Percentiles rank a stretch among this genome's conserved stretches.
Evolutionary conservation across 139 green algal species (phyloP).

Genomic region (Micractinium sp.): DNA sequence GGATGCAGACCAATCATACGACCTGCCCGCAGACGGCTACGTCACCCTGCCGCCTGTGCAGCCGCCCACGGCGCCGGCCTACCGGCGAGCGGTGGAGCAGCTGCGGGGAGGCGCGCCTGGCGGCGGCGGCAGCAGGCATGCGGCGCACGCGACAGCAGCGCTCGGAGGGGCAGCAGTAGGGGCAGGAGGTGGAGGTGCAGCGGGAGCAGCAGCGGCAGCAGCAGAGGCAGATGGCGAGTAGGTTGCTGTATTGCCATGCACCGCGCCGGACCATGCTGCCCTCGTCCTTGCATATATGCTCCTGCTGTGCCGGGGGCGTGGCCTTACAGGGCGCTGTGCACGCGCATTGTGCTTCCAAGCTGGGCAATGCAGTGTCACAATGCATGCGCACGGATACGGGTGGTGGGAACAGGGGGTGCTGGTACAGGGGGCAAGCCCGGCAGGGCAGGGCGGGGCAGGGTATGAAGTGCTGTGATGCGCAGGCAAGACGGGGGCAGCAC

Average conservation of each 20-base stretch:
- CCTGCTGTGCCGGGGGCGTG: no score
- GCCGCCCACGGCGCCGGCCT: constrained; percentile 88
- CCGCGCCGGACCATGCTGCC: no score
- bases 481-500: no score
- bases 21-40: constrained; percentile 63
- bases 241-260: not conserved
- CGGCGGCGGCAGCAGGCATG: not conserved
- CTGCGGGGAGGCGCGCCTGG: not conserved
- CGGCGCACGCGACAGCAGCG: not conserved
- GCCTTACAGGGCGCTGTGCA: no score
- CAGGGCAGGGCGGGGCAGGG: no score
- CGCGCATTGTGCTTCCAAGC: no score
- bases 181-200: not conserved
- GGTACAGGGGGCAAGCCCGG: no score
- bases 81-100: constrained; percentile 74
- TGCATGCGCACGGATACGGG: no score
- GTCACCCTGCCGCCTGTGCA: constrained; percentile 80
- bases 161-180: not conserved
- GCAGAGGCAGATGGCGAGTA: not conserved
- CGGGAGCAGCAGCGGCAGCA: not conserved
- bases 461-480: no score
- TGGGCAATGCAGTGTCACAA: no score
- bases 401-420: no score
- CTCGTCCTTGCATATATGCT: no score
- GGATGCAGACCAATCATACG: constrained; percentile 92